Conservation (phyloP, 1,284 basidiomycete genomes). For the Mycena sp. region DNA sequence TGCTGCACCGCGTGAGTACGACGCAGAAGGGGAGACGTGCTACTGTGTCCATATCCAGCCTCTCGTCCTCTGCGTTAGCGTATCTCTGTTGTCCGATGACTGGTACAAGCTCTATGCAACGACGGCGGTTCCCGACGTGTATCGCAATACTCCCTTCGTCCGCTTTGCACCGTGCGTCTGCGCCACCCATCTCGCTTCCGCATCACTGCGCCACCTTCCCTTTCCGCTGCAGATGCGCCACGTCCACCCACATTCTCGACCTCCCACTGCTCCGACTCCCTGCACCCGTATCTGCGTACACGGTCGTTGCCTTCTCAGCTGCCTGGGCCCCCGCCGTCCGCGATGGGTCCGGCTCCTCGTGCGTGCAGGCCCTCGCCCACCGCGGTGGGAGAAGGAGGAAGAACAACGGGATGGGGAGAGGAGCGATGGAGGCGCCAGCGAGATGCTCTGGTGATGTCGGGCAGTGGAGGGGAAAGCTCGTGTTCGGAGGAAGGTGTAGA, state of each 20-base stretch:
- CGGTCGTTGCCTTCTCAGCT: conserved; percentile 1
- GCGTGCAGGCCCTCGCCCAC: neutral
- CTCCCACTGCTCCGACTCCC: neutral
- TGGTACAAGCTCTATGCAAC: too few species aligned
- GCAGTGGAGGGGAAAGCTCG: neutral
- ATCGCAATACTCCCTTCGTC: neutral
- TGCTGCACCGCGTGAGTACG: neutral
- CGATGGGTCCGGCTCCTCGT: neutral
- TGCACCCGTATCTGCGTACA: neutral
- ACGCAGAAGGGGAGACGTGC: neutral
- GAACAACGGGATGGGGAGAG: conserved; percentile 1
- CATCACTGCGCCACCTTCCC: neutral
- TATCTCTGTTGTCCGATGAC: too few species aligned
- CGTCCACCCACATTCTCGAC: neutral
- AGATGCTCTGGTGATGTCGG: neutral
- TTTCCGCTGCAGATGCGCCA: neutral
- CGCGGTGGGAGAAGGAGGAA: neutral
- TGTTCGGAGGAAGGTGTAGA: neutral
- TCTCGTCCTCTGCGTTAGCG: too few species aligned
- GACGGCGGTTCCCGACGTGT: too few species aligned
- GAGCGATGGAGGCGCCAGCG: neutral
- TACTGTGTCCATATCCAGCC: neutral
- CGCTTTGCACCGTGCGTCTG: neutral
- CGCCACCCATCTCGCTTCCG: neutral
- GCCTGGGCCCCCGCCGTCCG: neutral